Evolutionary conservation across 371 early-diverging fungal genomes (phyloP), one percentile per base, ranked within the genome.

Genomic region (Circinella minor): DNA sequence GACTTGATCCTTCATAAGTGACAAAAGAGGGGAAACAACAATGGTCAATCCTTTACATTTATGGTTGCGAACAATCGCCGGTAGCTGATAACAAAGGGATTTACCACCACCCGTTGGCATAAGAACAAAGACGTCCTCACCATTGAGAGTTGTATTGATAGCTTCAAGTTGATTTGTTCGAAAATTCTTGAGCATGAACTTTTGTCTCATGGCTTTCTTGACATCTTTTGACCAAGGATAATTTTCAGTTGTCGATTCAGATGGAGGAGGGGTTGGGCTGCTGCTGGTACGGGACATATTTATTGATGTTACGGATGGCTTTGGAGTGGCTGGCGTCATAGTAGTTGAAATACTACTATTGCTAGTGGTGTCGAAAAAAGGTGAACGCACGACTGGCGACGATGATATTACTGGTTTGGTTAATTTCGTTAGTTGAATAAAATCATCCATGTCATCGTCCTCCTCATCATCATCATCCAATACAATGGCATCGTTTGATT

Each of bases 31-130:
- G 7, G 99, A 97, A 6, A 99, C 89, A 10, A 99, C 99, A 63
- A 99, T 81, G 0, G 99, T 98, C 0, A 99, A 83, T 0, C 94
- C 94, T 11, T 72, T 76, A 61, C 92, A 89, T 18, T 74, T 46
- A 17, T 68, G 63, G 2, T 20, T 8, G 13, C 67, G 67, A 34
- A 96, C 76, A 14, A 94, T 74, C 6, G 99, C 98, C 4, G 99
- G 99, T 27, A 99, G 85, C 77, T 99, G 99, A 79, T 97, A 99
- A 76, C 99, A 99, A 38, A 99, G 78, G 76, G 94, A 93, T 80
- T 99, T 99, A 8, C 99, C 99, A 0, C 99, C 99, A 47, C 99
- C 99, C 1, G 99, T 99, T 3, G 99, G 99, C 99, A 99, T 99
- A 49, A 99, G 79, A 47, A 99, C 97, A 91, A 99, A 99, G 0